Evolutionary conservation across 2,329 filamentous ascomycete species (phyloP), one percentile per base, ranked within the genome.

Genomic region (Fusarium nematophilum): DNA sequence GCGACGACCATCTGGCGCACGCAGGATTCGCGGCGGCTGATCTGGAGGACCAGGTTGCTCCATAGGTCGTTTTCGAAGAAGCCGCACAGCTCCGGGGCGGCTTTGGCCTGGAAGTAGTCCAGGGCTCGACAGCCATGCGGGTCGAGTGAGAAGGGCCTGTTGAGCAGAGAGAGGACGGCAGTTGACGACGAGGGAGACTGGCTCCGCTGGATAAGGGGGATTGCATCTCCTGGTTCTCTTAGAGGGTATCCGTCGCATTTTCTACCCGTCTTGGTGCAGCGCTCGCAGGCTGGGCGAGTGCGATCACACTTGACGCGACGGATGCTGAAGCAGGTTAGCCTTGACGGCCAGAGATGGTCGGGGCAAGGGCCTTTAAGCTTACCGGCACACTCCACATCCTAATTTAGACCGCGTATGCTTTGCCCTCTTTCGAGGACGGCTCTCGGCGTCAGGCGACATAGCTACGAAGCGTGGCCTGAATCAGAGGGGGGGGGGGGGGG

Each of bases 361-460:
- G 11, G 3, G 10, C 30, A 13, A 38, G 15, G 23, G 17, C 8
- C 14, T n/a, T 21, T n/a, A 21, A 15, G 50, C 61, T 42, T 39
- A 64, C 59, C 61, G 59, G 29, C 61, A 64, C 13, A 64, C 61
- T 27, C 59, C 59, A 52, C 59, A 64, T 11, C 61, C 61, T 7
- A 62, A 42, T 51, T 42, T 62, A 13, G 61, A 62, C 9, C 61
- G 55, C 10, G 61, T 62, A 27, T 64, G 59, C 37, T 59, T 57
- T 8, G 59, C 61, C 31, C 61, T 51, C 44, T 55, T 64, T 13
- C 61, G 55, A 18, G 27, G 52, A 50, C 45, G 47, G 14, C 40
- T 46, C 9, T 13, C 11, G 14, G 21, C 18, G 21, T 36, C 27
- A 46, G 36, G 17, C 10, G 45, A 13, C 48, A 55, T 55, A 23